These are phyloP conservation scores for Syncephalis plumigaleata DNA, from an alignment of 371 early-diverging fungal genomes.

Conservation along the genomic window DNA sequence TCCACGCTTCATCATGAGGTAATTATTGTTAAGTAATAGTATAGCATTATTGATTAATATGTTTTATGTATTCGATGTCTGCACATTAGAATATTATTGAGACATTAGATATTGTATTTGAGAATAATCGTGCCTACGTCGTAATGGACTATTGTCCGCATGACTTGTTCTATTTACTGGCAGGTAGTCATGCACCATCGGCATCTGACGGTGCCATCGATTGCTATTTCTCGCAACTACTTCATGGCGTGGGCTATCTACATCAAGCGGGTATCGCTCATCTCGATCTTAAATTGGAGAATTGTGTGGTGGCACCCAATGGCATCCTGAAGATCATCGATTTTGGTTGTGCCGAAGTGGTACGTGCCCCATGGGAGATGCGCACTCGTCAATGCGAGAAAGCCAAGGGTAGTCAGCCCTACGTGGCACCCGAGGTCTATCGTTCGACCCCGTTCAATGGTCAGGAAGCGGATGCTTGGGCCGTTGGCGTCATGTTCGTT, in stretches of 20 bases:
- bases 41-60: conserved; percentile 73
- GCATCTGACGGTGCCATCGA: conserved; percentile 31
- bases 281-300: conserved; percentile 76
- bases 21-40: conserved; percentile 55
- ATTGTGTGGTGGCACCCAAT: conserved; percentile 44
- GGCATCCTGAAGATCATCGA: conserved; percentile 79
- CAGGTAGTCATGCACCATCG: conserved; percentile 22
- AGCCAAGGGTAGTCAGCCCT: conserved; percentile 36
- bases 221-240: conserved; percentile 43
- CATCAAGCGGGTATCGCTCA: conserved; percentile 52
- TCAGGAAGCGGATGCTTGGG: conserved; percentile 45
- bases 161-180: conserved; percentile 56
- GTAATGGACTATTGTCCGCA: conserved; percentile 68
- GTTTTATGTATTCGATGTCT: conserved; percentile 48
- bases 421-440: conserved; percentile 37
- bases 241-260: conserved; percentile 41
- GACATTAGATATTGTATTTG: conserved; percentile 63
- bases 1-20: conserved; percentile 55
- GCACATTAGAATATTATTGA: conserved; percentile 45
- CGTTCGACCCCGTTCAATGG: conserved; percentile 30
- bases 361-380: conserved; percentile 36
- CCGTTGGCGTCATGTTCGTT: conserved; percentile 44
- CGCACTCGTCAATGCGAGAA: conserved; percentile 32
- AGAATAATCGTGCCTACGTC: conserved; percentile 37
- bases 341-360: conserved; percentile 82